phyloP scores from a whole-genome alignment of 1,284 basidiomycete genomes.

The Paramarasmius palmivorus region DNA sequence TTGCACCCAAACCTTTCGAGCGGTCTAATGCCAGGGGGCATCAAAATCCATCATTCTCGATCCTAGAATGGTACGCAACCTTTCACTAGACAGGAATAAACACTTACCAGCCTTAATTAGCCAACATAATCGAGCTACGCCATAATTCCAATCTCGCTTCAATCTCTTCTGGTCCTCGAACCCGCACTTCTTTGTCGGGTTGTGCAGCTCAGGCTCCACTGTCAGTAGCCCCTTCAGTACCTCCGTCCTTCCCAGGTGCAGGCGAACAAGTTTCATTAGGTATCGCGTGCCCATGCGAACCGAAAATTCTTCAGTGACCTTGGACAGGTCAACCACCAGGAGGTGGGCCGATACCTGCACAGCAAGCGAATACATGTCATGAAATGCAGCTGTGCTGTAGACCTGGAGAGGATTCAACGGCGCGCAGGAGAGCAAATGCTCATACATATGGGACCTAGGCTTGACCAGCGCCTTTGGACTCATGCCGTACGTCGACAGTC shows the following conservation, averaged over 20 bases:
- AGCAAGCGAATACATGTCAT: conserved; percentile 2
- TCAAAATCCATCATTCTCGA: no score
- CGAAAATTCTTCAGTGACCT: background rate
- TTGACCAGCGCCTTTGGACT: background rate
- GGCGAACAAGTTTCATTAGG: background rate
- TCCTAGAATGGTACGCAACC: no score
- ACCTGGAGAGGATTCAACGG: conserved; percentile 6
- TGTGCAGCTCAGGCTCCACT: background rate
- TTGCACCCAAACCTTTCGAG: no score
- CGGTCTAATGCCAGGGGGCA: no score
- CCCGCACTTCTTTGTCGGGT: background rate
- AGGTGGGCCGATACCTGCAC: background rate
- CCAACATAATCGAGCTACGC: conserved; percentile 2
- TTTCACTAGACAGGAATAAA: no score
- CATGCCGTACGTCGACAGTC: background rate
- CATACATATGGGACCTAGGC: background rate
- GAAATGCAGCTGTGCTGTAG: background rate
- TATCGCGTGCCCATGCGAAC: conserved; percentile 3
- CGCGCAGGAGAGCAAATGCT: background rate
- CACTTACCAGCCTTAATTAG: conserved; percentile 5
- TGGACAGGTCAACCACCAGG: background rate
- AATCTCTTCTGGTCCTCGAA: background rate
- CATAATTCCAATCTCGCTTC: background rate
- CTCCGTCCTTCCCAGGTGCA: background rate
- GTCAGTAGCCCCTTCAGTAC: background rate